Evolutionary conservation across 768 basidiomycete genomes (phyloP).

Genomic region (Sutorius australiensis): DNA sequence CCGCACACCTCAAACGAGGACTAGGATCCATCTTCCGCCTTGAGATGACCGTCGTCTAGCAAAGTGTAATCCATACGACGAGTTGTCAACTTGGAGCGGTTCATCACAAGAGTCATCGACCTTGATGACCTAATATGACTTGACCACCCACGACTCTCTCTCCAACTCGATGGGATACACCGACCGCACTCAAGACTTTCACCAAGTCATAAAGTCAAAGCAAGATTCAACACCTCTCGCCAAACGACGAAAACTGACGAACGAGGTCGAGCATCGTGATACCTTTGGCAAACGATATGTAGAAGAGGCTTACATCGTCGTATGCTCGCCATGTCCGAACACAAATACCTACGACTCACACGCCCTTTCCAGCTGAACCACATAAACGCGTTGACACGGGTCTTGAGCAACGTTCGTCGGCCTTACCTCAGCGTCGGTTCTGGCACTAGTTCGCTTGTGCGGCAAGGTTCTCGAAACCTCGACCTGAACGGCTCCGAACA

Average conservation of each 20-base stretch:
- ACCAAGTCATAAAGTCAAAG: conserved; percentile 46
- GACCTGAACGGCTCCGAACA: conserved; percentile 51
- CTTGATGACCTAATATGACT: conserved; percentile 2
- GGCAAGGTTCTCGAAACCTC: conserved; percentile 48
- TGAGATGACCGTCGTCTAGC: conserved; percentile 18
- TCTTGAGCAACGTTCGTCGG: conserved; percentile 74
- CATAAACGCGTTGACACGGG: conserved; percentile 62
- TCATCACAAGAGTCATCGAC: background rate
- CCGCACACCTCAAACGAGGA: conserved; percentile 77
- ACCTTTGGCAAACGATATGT: conserved; percentile 64
- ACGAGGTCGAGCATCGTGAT: conserved; percentile 37
- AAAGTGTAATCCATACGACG: conserved; percentile 14
- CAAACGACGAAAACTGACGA: conserved; percentile 47
- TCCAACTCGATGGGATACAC: conserved; percentile 46
- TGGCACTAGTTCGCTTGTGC: conserved; percentile 46
- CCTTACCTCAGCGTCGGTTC: conserved; percentile 84
- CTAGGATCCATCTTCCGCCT: conserved; percentile 35
- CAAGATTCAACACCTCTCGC: conserved; percentile 38
- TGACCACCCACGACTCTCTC: background rate
- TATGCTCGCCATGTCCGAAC: conserved; percentile 22
- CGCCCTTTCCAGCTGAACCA: conserved; percentile 56
- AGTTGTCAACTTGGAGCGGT: conserved; percentile 25
- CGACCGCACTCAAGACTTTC: conserved; percentile 64
- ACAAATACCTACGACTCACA: background rate
- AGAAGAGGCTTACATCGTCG: conserved; percentile 72